Base-by-base conservation (phyloP, 805 yeast genomes). In the Ogataea paradorogensis region DNA sequence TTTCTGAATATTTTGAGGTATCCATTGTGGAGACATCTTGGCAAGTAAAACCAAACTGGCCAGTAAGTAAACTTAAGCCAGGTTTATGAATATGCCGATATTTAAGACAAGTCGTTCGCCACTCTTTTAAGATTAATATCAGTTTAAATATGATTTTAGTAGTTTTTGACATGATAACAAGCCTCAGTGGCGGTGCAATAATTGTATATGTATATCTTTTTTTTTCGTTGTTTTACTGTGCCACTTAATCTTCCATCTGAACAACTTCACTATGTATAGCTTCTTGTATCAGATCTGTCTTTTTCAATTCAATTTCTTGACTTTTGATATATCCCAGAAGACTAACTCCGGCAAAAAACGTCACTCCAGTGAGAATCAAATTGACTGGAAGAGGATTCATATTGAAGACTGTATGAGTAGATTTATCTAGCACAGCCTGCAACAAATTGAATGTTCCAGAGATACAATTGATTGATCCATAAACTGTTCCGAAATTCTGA, bases 401-500 rank as follows among this genome's bases (percentile, higher is more conserved):
- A 35, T 75, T 47, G 58, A 85, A 84, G 6, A 67, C 62, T 24
- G 71, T 69, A 57, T 87, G 95, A 0, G 96, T 89, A 26, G 73
- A 51, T 31, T 66, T 67, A 57, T 90, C 97, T 55, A 91, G 62
- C 2, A 66, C 63, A 15, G 83, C 80, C 55, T 87, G 96, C 5
- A 76, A 55, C 51, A 87, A 68, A 61, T 89, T 90, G 61, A 82
- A 76, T n/a, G 83, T 45, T 5, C 97, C 97, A 11, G 95, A 78
- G 44, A 84, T 67, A 42, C 89, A 82, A 55, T 89, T 87, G 53
- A 89, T 72, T 14, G 90, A 65, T 1, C 98, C 98, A 57, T 91
- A 91, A 6, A 91, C 82, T 1, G 89, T 84, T 26, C 97, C 97
- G 63, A 91, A 90, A 1, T 95, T 88, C 40, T 79, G 82, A 62